phyloP scores from a whole-genome alignment of 768 basidiomycete species.

The Hebeloma cylindrosporum region DNA sequence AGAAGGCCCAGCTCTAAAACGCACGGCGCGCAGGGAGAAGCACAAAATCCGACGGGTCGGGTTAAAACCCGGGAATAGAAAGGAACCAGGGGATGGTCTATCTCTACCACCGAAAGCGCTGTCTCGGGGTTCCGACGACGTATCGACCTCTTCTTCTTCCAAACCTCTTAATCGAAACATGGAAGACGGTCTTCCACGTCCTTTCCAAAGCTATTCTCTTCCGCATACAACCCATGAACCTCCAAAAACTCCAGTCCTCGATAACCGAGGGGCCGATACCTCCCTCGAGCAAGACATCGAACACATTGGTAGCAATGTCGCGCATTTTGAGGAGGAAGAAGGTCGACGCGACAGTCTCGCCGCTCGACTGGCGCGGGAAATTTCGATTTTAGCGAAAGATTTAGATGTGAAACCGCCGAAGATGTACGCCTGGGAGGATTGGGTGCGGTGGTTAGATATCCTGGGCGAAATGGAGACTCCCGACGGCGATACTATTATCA shows the following conservation, averaged over 20 bases:
- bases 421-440: slow-evolving; percentile 39
- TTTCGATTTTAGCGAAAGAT: slow-evolving; percentile 31
- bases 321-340: slow-evolving; percentile 27
- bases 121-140: too few relatives aligned
- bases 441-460: slow-evolving; percentile 33
- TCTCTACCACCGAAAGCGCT: too few relatives aligned
- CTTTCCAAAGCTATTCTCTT: not conserved
- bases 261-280: not conserved
- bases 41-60: not conserved
- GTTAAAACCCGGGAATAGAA: not conserved
- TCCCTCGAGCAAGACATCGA: slow-evolving; percentile 27
- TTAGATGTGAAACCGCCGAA: slow-evolving; percentile 24
- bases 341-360: slow-evolving; percentile 27
- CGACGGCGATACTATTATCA: not conserved
- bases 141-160: too few relatives aligned
- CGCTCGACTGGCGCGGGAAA: slow-evolving; percentile 30
- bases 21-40: slow-evolving; percentile 17
- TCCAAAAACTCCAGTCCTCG: not conserved
- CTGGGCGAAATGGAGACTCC: slow-evolving; percentile 21
- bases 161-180: too few relatives aligned
- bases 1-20: slow-evolving; percentile 13
- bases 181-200: too few relatives aligned
- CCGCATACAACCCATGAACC: not conserved
- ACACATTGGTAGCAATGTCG: slow-evolving; percentile 36
- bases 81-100: not conserved